Conservation (phyloP, 768 basidiomycete genomes). For the Tricholoma terreum region DNA sequence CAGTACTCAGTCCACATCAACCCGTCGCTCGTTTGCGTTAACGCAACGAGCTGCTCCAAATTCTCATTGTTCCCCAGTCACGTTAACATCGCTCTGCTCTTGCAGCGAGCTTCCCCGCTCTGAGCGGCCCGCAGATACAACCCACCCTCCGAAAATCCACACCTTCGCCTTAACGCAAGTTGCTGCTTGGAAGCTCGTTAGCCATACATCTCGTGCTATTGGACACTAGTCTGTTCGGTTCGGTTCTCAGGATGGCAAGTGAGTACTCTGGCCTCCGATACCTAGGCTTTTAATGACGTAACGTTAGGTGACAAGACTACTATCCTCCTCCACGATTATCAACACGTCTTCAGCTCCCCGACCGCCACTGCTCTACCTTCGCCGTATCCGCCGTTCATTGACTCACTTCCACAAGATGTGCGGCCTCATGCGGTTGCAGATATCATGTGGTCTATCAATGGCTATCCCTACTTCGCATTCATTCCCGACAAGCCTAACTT, state of each 20-base stretch:
- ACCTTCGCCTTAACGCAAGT: too few relatives aligned
- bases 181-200: too few relatives aligned
- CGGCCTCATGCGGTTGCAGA: background rate
- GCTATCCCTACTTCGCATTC: constrained; percentile 1
- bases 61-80: too few relatives aligned
- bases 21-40: background rate
- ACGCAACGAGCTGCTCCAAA: background rate
- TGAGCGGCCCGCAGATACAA: too few relatives aligned
- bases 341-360: background rate
- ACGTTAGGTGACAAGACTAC: background rate
- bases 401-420: background rate
- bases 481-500: background rate
- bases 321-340: background rate
- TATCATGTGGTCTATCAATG: background rate
- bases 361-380: background rate
- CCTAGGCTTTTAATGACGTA: background rate
- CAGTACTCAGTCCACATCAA: background rate
- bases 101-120: background rate
- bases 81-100: too few relatives aligned
- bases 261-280: background rate
- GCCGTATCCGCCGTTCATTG: background rate
- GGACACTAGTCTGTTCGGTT: background rate
- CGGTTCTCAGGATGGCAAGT: background rate
- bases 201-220: too few relatives aligned
- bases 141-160: too few relatives aligned